phyloP scores from a whole-genome alignment of 2,329 filamentous ascomycete genomes.

The Microsporum canis region DNA sequence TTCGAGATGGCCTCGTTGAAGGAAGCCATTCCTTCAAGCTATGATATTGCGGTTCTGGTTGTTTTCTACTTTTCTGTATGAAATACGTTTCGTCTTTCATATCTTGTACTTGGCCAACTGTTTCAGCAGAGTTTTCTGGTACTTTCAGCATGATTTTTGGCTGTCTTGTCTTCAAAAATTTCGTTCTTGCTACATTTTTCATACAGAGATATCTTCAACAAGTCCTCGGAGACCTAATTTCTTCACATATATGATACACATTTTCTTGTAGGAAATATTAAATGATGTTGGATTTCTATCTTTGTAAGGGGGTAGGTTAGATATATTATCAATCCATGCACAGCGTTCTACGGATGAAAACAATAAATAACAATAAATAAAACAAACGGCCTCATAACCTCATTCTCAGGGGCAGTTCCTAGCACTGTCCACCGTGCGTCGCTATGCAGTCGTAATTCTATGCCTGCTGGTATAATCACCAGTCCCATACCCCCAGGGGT shows the following conservation, averaged over 20 bases:
- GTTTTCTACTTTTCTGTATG: not conserved
- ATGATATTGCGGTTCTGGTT: not conserved
- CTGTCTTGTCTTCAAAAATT: not conserved
- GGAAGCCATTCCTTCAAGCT: slow-evolving; percentile 54
- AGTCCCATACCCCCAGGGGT: not conserved
- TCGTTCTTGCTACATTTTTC: not conserved
- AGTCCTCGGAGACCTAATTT: not conserved
- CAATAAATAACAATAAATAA: not conserved
- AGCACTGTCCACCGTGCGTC: not conserved
- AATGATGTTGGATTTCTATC: slow-evolving; percentile 1
- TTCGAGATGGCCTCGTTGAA: slow-evolving; percentile 67
- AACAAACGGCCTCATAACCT: not conserved
- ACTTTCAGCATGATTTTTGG: not conserved
- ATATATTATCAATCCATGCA: not conserved
- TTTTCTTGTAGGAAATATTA: not conserved
- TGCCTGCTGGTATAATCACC: not conserved
- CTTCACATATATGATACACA: not conserved
- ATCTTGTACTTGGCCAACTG: not conserved
- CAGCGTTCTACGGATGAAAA: not conserved
- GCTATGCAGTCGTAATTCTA: slow-evolving; percentile 3
- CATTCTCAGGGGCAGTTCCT: slow-evolving; percentile 3
- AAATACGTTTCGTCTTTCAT: not conserved
- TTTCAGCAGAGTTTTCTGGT: not conserved
- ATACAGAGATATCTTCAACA: not conserved
- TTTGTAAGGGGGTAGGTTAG: not conserved